Evolutionary conservation across 2,329 filamentous ascomycete species (phyloP).

Genomic region (Orbilia ellipsospora): DNA sequence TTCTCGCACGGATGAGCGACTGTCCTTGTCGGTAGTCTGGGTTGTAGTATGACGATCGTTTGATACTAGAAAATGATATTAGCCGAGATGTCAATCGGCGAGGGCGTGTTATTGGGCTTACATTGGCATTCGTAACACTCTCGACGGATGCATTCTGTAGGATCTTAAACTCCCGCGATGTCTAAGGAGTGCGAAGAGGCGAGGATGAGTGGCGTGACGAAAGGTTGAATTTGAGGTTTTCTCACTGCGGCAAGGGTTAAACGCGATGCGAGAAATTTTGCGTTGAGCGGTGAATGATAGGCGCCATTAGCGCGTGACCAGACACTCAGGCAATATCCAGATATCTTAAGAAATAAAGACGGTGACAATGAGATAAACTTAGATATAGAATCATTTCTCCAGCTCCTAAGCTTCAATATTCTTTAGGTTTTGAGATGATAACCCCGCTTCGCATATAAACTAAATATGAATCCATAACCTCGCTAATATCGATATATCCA

Average conservation of each 20-base stretch:
- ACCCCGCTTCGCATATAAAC: not conserved
- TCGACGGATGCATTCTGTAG: constrained; percentile 40
- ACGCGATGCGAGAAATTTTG: no score
- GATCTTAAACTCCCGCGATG: constrained; percentile 2
- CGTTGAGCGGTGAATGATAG: not conserved
- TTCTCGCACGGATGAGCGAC: constrained; percentile 88
- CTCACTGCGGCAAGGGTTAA: constrained; percentile 19
- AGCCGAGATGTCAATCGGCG: not conserved
- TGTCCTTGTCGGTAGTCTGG: constrained; percentile 84
- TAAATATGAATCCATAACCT: not conserved
- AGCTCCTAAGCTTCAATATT: no score
- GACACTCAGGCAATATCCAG: no score
- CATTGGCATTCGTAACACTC: constrained; percentile 43
- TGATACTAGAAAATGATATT: constrained; percentile 27
- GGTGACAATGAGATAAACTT: no score
- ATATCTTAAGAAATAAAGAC: no score
- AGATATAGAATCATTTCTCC: not conserved
- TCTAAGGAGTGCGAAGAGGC: constrained; percentile 6
- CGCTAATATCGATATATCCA: constrained; percentile 42
- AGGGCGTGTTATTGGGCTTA: constrained; percentile 3
- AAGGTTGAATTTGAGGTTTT: constrained; percentile 38
- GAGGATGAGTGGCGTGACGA: constrained; percentile 16
- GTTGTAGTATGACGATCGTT: constrained; percentile 87
- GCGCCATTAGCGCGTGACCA: not conserved
- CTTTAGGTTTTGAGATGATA: not conserved